These are phyloP conservation scores for Fusarium agapanthi DNA, from an alignment of 2,329 filamentous ascomycete species.

Conservation along the genomic window DNA sequence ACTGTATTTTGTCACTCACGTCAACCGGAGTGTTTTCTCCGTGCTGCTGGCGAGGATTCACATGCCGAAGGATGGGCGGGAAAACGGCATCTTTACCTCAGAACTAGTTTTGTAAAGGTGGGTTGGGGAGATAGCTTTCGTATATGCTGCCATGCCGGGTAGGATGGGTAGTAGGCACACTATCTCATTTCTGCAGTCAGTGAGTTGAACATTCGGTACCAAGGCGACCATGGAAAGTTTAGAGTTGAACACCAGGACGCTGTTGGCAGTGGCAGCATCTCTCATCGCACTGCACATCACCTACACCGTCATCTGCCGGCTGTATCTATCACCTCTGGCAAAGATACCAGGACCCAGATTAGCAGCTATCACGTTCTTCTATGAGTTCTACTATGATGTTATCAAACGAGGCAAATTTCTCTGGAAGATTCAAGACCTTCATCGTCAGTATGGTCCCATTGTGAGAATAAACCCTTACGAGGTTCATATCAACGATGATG, in stretches of 20 bases:
- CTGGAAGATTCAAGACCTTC: background rate
- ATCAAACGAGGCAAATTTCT: background rate
- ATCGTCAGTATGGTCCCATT: background rate
- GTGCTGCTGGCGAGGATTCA: background rate
- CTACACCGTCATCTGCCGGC: background rate
- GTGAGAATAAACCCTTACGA: background rate
- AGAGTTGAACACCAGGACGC: background rate
- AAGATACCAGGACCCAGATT: background rate
- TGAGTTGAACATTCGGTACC: fast-evolving
- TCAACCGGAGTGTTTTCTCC: background rate
- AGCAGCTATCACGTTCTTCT: background rate
- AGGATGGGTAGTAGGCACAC: background rate
- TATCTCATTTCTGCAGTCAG: too few species aligned
- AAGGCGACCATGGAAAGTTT: background rate
- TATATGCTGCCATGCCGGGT: background rate
- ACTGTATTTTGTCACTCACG: background rate
- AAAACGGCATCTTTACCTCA: background rate
- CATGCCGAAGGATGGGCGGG: background rate
- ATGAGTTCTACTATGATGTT: slow-evolving; percentile 3
- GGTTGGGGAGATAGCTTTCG: background rate
- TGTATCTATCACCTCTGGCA: background rate
- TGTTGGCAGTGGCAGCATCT: background rate
- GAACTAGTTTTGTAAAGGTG: background rate
- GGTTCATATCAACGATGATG: background rate
- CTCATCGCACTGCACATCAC: background rate